Base-by-base conservation (phyloP, 257 asterid genomes). In the Ligustrum vulgare region DNA sequence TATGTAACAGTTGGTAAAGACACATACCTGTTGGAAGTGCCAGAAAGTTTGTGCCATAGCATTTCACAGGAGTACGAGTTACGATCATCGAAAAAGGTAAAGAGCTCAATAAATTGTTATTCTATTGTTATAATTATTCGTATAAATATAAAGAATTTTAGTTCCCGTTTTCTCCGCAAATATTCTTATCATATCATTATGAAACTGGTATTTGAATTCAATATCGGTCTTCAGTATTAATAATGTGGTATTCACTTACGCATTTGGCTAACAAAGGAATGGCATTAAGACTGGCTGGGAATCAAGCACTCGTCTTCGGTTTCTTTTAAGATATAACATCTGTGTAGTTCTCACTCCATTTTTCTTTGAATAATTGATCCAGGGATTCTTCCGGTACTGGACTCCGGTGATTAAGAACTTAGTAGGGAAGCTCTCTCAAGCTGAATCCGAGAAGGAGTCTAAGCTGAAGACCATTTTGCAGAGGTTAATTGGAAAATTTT, bases 351-450 rank as follows among this genome's bases (percentile, higher is more conserved):
- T 72, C 36, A 54, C 54, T 28, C 69, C 22, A 10, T 32, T 49
- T 71, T 79, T 16, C 45, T 39, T 67, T 34, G 31, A 77, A 60
- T 70, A 22, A 60, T 54, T 79, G 43, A 56, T 81, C 84, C 84
- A 92, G 99, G 99, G 99, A 75, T 91, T 85, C 84, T 85, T 45
- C 79, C 94, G 99, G 67, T 94, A 92, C 87, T 88, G 98, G 98
- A 89, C 87, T 72, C 99, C 98, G 34, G 80, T 75, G 77, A 88
- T 89, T 54, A 93, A 87, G 87, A 75, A 79, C 34, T 74, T 88
- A 70, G 0, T 89, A 12, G 93, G 90, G 72, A 92, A 91, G 87
- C 97, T 94, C 69, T 83, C 96, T 70, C 91, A 78, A 75, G 98
- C 97, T 78, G 96, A 86, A 87, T 85, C 96, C 23, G 98, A 92